phyloP scores from a whole-genome alignment of 2,329 filamentous ascomycete species.

The Podosphaera fusca region DNA sequence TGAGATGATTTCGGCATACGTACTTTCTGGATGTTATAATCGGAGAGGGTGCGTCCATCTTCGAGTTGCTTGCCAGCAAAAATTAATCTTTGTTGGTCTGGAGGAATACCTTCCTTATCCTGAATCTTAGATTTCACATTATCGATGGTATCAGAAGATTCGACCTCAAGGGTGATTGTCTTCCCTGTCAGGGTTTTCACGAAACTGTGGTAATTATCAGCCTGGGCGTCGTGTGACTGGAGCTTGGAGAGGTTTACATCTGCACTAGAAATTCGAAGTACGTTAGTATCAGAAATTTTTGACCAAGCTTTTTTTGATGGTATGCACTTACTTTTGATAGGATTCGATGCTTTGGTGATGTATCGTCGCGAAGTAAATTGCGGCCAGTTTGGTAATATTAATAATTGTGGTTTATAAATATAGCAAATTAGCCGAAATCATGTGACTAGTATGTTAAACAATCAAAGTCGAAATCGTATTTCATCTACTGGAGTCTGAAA shows the following conservation, averaged over 20 bases:
- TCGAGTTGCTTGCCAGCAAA: conserved; percentile 98
- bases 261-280: conserved; percentile 38
- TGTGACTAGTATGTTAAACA: no score
- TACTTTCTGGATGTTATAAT: conserved; percentile 99
- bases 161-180: conserved; percentile 99
- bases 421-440: no score
- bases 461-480: no score
- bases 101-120: conserved; percentile 97
- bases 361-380: no score
- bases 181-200: conserved; percentile 99
- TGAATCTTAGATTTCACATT: conserved; percentile 99
- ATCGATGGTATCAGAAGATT: conserved; percentile 97
- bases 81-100: conserved; percentile 95
- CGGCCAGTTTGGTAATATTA: no score
- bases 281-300: no score
- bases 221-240: conserved; percentile 5
- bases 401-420: no score
- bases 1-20: conserved; percentile 16
- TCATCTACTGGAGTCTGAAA: no score
- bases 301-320: no score
- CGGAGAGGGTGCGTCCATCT: conserved; percentile 86
- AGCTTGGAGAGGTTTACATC: conserved; percentile 43
- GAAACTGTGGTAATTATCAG: conserved; percentile 40
- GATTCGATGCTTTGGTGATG: no score
- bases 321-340: no score